Evolutionary conservation across 805 yeast genomes (phyloP).

Genomic region (Pichia nakasei): DNA sequence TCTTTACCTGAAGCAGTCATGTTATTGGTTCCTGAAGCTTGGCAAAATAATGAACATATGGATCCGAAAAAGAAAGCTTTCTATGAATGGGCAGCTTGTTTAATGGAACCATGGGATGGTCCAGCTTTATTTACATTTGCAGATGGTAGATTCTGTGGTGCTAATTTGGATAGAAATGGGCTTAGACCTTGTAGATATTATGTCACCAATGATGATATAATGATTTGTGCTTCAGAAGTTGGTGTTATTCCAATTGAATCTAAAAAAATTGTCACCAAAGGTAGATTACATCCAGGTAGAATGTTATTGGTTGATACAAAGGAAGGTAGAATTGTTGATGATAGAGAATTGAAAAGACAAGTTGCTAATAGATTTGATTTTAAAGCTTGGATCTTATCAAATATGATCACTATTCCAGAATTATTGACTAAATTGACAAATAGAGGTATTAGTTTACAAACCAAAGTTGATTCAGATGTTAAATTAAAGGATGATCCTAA

Average conservation of each 20-base stretch:
- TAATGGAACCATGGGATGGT: slow-evolving; percentile 99
- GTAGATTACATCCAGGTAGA: slow-evolving; percentile 92
- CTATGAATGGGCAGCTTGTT: slow-evolving; percentile 98
- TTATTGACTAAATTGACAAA: slow-evolving; percentile 49
- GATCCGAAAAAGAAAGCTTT: slow-evolving; percentile 90
- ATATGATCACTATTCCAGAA: slow-evolving; percentile 77
- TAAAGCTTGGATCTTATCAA: slow-evolving; percentile 86
- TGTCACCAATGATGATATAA: slow-evolving; percentile 87
- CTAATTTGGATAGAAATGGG: slow-evolving; percentile 94
- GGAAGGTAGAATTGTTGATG: slow-evolving; percentile 89
- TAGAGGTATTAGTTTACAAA: slow-evolving; percentile 25
- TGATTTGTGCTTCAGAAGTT: slow-evolving; percentile 97
- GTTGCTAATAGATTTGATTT: slow-evolving; percentile 83
- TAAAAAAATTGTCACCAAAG: slow-evolving; percentile 75
- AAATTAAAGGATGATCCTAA: slow-evolving; percentile 76
- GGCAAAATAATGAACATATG: slow-evolving; percentile 84
- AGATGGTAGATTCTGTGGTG: slow-evolving; percentile 97
- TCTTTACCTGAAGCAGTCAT: slow-evolving; percentile 95
- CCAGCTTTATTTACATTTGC: slow-evolving; percentile 96
- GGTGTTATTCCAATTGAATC: slow-evolving; percentile 92
- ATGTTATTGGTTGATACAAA: slow-evolving; percentile 92
- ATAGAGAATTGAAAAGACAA: slow-evolving; percentile 70
- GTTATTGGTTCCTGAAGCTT: slow-evolving; percentile 96
- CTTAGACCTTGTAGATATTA: slow-evolving; percentile 97
- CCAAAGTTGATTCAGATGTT: slow-evolving; percentile 23